A percentile compares a stretch with the other conserved stretches of the same genome.
Evolutionary conservation across 2,329 filamentous ascomycete species (phyloP).

Genomic region (Epichloe uncinata): DNA sequence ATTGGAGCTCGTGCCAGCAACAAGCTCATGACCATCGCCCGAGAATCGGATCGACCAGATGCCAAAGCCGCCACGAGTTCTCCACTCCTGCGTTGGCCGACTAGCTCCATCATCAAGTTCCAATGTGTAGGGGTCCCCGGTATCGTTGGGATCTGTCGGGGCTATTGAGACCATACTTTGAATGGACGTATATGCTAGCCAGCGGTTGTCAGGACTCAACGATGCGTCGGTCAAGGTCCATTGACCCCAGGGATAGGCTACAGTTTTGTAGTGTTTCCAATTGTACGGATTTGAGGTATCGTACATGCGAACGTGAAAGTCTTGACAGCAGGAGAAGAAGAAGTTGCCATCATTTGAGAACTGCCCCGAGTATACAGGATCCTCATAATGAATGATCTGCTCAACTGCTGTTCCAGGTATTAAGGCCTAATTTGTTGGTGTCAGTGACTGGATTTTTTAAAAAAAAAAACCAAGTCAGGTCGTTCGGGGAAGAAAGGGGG

Average conservation of each 20-base stretch:
- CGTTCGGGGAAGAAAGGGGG: too few species aligned
- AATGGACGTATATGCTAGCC: conserved; percentile 85
- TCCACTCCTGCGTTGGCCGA: conserved; percentile 10
- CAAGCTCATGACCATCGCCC: conserved; percentile 78
- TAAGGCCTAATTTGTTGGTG: conserved; percentile 40
- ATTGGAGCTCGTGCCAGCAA: conserved; percentile 70
- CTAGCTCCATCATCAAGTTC: conserved; percentile 39
- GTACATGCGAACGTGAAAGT: conserved; percentile 93
- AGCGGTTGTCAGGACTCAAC: conserved; percentile 80
- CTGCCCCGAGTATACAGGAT: conserved; percentile 84
- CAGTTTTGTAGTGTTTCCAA: conserved; percentile 93
- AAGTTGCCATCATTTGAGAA: conserved; percentile 97
- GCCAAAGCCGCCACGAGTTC: conserved; percentile 30
- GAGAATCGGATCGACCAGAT: conserved; percentile 92
- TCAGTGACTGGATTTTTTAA: background rate
- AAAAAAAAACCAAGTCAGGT: background rate
- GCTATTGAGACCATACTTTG: conserved; percentile 73
- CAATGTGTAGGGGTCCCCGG: conserved; percentile 65
- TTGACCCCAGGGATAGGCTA: conserved; percentile 69
- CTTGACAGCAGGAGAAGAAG: conserved; percentile 84
- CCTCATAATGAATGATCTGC: conserved; percentile 75
- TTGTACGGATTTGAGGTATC: conserved; percentile 91
- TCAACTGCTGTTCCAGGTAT: conserved; percentile 69
- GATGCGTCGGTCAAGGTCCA: conserved; percentile 97
- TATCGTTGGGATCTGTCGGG: conserved; percentile 71